These are phyloP conservation scores for Cyclocybe cylindracea DNA, from an alignment of 768 basidiomycete genomes.

Conservation along the genomic window DNA sequence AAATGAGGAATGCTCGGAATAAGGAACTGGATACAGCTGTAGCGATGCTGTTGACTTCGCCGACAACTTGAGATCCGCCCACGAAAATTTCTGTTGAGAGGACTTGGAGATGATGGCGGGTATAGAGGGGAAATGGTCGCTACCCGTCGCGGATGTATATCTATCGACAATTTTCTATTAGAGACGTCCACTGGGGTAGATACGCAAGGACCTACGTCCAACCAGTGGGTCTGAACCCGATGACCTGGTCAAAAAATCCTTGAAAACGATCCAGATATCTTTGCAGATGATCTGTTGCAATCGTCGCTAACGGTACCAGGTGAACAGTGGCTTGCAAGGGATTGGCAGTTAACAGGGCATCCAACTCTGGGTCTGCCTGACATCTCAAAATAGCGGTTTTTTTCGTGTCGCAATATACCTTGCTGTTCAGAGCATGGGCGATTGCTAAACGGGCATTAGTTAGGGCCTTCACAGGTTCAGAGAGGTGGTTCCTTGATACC, in stretches of 20 bases:
- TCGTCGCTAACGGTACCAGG: conserved; percentile 74
- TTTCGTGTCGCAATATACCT: conserved; percentile 86
- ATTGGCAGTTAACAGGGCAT: conserved; percentile 73
- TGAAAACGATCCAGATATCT: conserved; percentile 76
- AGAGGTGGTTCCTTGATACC: conserved; percentile 42
- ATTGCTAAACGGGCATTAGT: conserved; percentile 54
- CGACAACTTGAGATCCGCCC: conserved; percentile 64
- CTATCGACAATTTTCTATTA: conserved; percentile 32
- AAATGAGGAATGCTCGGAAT: conserved; percentile 96
- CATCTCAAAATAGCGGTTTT: conserved; percentile 85
- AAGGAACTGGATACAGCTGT: conserved; percentile 83
- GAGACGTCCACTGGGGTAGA: background rate
- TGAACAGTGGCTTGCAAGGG: conserved; percentile 82
- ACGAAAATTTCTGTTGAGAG: conserved; percentile 69
- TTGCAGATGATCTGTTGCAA: conserved; percentile 77
- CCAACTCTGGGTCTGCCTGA: conserved; percentile 81
- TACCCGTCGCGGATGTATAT: conserved; percentile 66
- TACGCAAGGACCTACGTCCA: conserved; percentile 76
- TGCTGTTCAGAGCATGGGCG: conserved; percentile 76
- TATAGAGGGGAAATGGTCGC: conserved; percentile 63
- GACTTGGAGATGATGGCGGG: conserved; percentile 66
- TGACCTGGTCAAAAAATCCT: conserved; percentile 64
- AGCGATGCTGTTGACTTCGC: conserved; percentile 69
- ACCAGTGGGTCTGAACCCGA: conserved; percentile 92
- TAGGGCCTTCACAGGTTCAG: background rate